Evolutionary conservation across 805 yeast genomes (phyloP), one percentile per base, ranked within the genome.

Genomic region (Teunomyces lycoperdinae): DNA sequence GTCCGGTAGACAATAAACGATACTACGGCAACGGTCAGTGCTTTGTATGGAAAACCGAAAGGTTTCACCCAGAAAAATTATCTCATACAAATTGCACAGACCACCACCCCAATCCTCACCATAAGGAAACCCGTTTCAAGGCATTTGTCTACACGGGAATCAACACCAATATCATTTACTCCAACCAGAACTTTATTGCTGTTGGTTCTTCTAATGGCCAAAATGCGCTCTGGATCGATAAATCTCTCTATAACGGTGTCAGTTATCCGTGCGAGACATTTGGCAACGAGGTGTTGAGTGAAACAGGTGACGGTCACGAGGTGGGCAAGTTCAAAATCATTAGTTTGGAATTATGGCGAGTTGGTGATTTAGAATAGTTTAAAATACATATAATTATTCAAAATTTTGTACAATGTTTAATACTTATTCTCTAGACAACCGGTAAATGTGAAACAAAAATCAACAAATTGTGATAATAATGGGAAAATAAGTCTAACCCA

Each of bases 11-110:
- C 43, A 79, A 79, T 43, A 81, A 80, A 57, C 75, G 88, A 48
- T 92, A 84, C 67, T 87, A 84, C 57, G 99, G 99, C 0, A 91
- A 91, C 67, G 97, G 97, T 0, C 97, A 92, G 64, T 90, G 98
- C 61, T 91, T 94, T 58, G 73, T 92, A 17, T 92, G 97, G 96
- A 87, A 84, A 54, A 60, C 79, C n/a, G 87, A 81, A 51, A 66
- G 61, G 73, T 74, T 45, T 63, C 66, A 55, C 30, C 59, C 55
- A 2, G 47, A 48, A 27, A 39, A 50, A 14, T 39, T 56, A n/a
- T 41, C 43, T n/a, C 54, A 51, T 46, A 16, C 39, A 20, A 38
- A 39, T 7, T 32, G 29, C 6, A n/a, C n/a, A 6, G 14, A 40
- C 8, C 27, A 11, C 14, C 36, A 24, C 10, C 32, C 24, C 8